phyloP scores from a whole-genome alignment of 768 basidiomycete species.

The Multifurca ochricompacta region DNA sequence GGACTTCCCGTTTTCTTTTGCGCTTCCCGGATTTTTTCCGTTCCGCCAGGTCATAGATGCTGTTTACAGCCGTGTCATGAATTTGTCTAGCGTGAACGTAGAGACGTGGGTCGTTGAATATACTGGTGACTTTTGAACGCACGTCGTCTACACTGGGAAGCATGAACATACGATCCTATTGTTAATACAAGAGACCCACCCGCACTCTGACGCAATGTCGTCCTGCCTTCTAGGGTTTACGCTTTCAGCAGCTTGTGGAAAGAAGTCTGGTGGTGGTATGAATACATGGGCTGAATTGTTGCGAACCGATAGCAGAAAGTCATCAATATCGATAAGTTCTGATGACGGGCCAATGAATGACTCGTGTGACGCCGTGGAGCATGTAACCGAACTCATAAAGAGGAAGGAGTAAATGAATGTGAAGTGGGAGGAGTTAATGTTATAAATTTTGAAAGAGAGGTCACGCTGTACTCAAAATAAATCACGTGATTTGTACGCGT shows the following conservation, averaged over 20 bases:
- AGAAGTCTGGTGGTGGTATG: not conserved
- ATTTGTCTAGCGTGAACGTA: slow-evolving; percentile 48
- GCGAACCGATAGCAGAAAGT: slow-evolving; percentile 23
- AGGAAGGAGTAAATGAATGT: not conserved
- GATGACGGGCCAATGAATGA: slow-evolving; percentile 25
- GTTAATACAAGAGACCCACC: slow-evolving; percentile 22
- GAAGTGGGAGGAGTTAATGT: not conserved
- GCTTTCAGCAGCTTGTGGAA: slow-evolving; percentile 5
- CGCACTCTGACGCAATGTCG: slow-evolving; percentile 30
- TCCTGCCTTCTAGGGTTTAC: not conserved
- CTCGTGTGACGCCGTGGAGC: slow-evolving; percentile 18
- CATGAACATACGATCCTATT: slow-evolving; percentile 1
- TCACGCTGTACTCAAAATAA: not conserved
- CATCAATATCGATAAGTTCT: slow-evolving; percentile 25
- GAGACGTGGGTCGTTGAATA: slow-evolving; percentile 48
- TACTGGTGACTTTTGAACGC: slow-evolving; percentile 34
- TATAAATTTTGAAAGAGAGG: no score
- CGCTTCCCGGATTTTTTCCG: slow-evolving; percentile 26
- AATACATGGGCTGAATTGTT: slow-evolving; percentile 2
- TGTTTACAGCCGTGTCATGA: slow-evolving; percentile 41
- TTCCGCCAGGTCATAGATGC: slow-evolving; percentile 32
- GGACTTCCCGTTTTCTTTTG: slow-evolving; percentile 31
- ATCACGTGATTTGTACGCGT: slow-evolving; percentile 17
- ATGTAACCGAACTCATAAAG: not conserved
- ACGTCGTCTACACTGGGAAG: slow-evolving; percentile 42